A percentile compares a stretch with the other conserved stretches of the same genome.
Evolutionary conservation across 345 rosid species (phyloP).

Genomic region (Anacardium occidentale): DNA sequence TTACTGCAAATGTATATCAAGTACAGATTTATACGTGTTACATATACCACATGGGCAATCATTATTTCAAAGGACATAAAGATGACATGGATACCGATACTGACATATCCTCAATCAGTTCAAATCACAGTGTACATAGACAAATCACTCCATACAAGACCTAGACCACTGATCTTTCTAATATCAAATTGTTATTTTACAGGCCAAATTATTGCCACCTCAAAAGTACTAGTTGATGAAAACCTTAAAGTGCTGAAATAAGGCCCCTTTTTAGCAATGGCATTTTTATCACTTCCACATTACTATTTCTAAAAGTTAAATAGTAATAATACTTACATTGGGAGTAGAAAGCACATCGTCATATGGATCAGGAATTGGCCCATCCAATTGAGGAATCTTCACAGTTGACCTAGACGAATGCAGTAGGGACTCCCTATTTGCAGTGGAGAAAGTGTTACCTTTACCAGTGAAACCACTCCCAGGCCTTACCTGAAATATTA

Average conservation of each 20-base stretch:
- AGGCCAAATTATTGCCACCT: neutral
- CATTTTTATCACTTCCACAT: neutral
- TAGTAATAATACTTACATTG: slow-evolving; percentile 54
- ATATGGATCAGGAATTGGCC: slow-evolving; percentile 91
- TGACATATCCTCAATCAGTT: neutral
- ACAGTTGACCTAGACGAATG: slow-evolving; percentile 26
- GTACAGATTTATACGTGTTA: neutral
- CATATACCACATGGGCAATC: neutral
- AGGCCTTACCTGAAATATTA: slow-evolving; percentile 36
- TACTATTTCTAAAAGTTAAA: neutral
- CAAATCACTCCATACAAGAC: neutral
- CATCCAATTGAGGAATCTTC: slow-evolving; percentile 89
- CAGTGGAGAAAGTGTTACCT: slow-evolving; percentile 8
- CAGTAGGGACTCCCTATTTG: slow-evolving; percentile 25
- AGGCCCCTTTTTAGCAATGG: neutral
- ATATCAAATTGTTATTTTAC: neutral
- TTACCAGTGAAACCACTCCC: slow-evolving; percentile 25
- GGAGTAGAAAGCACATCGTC: slow-evolving; percentile 92
- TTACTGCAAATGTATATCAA: no score
- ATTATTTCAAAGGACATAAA: neutral
- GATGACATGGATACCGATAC: neutral
- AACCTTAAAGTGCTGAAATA: neutral
- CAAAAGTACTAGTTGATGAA: neutral
- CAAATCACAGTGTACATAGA: neutral
- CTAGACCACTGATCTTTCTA: neutral